Evolutionary conservation across 345 rosid genomes (phyloP), one percentile per base, ranked within the genome.

Genomic region (Bruguiera parviflora): DNA sequence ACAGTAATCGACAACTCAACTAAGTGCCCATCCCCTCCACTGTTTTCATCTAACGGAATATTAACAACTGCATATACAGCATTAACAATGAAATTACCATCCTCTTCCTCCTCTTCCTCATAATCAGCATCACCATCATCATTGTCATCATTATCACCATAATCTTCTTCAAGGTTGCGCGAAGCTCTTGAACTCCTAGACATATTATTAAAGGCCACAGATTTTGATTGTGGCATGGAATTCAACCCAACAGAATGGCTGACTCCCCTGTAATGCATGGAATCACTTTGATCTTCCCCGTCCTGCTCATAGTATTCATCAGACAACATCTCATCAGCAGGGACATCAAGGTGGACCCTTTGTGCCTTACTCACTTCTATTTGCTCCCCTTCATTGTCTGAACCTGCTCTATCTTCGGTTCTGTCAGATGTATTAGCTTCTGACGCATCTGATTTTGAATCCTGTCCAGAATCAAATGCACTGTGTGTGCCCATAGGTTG

Each of bases 221-320:
- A 83, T 78, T 80, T 84, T 8, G 86, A 67, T 65, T 84, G 83
- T 7, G 82, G 78, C 77, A 88, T 80, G 58, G 90, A 80, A 75
- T 75, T 89, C 68, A 75, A 73, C 60, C 80, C 93, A 61, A 68
- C 60, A 66, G 95, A 77, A 68, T 84, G 80, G 74, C 67, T 77
- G 75, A 84, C 73, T 65, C 84, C 87, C 80, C 83, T 81, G 65
- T 83, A 85, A 56, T 78, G 90, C 78, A 82, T 72, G 9, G 86
- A 84, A 70, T 92, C 98, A 63, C 91, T 88, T 75, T 88, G 98
- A 70, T 89, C 90, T 81, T 92, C 98, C 71, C 97, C 98, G 82
- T 90, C 99, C 82, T 92, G 99, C 85, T 96, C 99, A 67, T 96
- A 96, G 79, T 96, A 96, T 77, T 96, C 99, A 83, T 96, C 99